These are phyloP conservation scores for Eucalyptus lansdowneana DNA, from an alignment of 345 rosid species.

Conservation along the genomic window DNA sequence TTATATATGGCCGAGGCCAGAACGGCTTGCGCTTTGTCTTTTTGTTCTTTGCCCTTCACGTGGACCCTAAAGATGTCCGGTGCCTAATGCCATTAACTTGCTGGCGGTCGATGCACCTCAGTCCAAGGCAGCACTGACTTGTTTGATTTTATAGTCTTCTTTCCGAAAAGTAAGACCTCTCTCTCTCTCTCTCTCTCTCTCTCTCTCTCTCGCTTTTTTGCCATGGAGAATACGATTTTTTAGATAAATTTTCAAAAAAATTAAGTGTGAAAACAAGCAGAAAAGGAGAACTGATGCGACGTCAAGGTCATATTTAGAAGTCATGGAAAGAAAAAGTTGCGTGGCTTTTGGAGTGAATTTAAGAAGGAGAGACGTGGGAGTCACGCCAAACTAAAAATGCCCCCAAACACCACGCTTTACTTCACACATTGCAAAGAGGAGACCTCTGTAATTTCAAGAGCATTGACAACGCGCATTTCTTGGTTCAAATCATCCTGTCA, in stretches of 20 bases:
- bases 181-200: too few species aligned
- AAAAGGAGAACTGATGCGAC: neutral
- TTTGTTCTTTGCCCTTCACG: neutral
- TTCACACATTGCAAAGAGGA: neutral
- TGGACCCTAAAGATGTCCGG: neutral
- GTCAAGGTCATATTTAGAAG: neutral
- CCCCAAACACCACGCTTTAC: neutral
- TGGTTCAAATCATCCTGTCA: neutral
- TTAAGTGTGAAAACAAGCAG: rapidly evolving
- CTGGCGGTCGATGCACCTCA: neutral
- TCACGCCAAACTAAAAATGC: neutral
- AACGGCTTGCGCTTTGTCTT: neutral
- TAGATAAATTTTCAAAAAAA: neutral
- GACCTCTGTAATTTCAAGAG: neutral
- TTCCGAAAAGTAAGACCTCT: neutral
- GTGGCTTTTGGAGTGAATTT: neutral
- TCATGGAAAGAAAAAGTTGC: neutral
- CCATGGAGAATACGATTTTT: neutral
- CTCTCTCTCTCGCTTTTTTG: neutral
- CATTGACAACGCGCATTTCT: neutral
- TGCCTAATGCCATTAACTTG: neutral
- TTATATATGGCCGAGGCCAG: neutral
- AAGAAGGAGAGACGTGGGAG: neutral
- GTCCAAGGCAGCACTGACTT: neutral
- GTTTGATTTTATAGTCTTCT: neutral